Base-by-base conservation (phyloP, 305 asterid genomes). In the Solanum hybrid region DNA sequence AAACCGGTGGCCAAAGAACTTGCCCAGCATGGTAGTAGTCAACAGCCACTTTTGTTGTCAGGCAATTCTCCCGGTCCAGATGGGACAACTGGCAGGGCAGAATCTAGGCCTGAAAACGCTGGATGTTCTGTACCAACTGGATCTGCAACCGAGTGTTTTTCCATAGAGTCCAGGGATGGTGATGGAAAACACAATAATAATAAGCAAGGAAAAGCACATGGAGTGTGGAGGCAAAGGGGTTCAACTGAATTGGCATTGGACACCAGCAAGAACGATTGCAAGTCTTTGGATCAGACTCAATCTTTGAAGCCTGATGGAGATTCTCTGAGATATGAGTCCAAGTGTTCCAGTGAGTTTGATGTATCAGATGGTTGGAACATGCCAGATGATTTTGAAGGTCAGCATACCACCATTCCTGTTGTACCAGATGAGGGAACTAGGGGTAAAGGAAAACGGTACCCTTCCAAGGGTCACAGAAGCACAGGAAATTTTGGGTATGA, bases 1-100 rank as follows among this genome's bases (percentile, higher is more conserved):
- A 98, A 98, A 92, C 98, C 99, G 10, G 98, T 95, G 75, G 99
- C 98, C 8, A 93, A 94, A 91, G 99, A 98, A 92, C 93, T 96
- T 88, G 98, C 99, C 87, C 99, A 96, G 91, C 99, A 95, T 91
- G 96, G 91, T 90, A 93, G 90, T 66, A 12, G 91, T 89, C 94
- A 85, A 56, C 94, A 91, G 79, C 91, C 93, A 35, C 76, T 71
- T 86, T 60, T 92, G 32, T 90, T 94, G 90, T 90, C 94, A 13
- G 77, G 85, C 89, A 88, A 88, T 88, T 87, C 91, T 46, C 78
- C 93, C 27, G 86, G 91, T 88, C 86, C 93, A 35, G 94, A 92
- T 56, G 96, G 91, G 89, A 92, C 86, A 89, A 77, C 89, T 90
- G 93, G 89, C 86, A 91, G 87, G 86, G 93, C 85, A 36, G 93